These are phyloP conservation scores for Aspergillus conjunctus DNA, from an alignment of 495 filamentous ascomycete species.

Conservation along the genomic window DNA sequence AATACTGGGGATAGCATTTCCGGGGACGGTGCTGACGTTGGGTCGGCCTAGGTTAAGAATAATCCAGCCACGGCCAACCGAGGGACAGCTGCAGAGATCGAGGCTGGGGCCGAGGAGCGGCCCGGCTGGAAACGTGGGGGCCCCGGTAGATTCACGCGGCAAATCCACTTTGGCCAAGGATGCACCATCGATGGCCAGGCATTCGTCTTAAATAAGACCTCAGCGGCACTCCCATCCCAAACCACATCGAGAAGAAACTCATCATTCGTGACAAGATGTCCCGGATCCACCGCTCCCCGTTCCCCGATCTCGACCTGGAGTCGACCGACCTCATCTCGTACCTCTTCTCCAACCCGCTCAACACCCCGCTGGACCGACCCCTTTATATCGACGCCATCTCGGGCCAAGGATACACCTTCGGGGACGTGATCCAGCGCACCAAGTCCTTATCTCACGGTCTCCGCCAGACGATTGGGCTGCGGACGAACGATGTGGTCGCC, in stretches of 20 bases:
- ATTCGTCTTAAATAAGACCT: no score
- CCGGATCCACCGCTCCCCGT: not conserved
- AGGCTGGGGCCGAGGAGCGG: no score
- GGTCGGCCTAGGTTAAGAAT: no score
- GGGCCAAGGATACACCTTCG: not conserved
- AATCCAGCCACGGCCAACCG: no score
- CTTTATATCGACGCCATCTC: constrained; percentile 4
- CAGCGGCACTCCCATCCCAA: no score
- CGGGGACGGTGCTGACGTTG: no score
- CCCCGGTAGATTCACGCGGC: no score
- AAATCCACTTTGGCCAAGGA: no score
- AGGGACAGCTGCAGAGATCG: no score
- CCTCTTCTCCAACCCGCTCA: constrained; percentile 1
- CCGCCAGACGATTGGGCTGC: not conserved
- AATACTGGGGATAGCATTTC: no score
- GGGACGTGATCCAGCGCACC: constrained; percentile 2
- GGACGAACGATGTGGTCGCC: not conserved
- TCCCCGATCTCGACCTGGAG: not conserved
- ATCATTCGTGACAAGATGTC: not conserved
- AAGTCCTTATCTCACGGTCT: constrained; percentile 3
- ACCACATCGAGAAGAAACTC: not conserved
- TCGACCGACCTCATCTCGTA: not conserved
- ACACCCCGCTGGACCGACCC: constrained; percentile 1
- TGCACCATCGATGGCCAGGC: no score
- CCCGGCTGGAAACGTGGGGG: no score